Evolutionary conservation across 2,329 filamentous ascomycete genomes (phyloP).

Genomic region (Sporothrix schenckii): DNA sequence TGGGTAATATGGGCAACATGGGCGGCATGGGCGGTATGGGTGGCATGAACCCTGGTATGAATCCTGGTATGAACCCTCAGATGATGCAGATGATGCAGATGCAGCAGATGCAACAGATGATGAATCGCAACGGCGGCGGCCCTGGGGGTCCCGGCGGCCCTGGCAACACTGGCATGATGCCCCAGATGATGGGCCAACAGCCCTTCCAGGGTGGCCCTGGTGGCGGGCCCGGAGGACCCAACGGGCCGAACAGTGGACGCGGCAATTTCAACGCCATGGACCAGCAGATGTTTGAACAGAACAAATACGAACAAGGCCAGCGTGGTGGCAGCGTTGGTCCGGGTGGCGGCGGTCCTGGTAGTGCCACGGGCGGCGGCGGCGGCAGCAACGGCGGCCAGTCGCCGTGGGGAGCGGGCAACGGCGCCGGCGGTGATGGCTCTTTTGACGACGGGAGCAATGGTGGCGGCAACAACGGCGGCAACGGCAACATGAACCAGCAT

Average conservation of each 20-base stretch:
- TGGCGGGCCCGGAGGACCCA: slow-evolving; percentile 12
- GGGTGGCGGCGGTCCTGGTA: slow-evolving; percentile 36
- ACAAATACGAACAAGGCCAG: slow-evolving; percentile 71
- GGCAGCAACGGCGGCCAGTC: slow-evolving; percentile 38
- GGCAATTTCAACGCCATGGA: slow-evolving; percentile 67
- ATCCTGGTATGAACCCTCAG: slow-evolving; percentile 64
- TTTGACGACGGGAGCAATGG: slow-evolving; percentile 72
- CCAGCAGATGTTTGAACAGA: slow-evolving; percentile 74
- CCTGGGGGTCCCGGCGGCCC: slow-evolving; percentile 37
- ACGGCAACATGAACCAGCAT: slow-evolving; percentile 42
- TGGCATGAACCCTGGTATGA: slow-evolving; percentile 40
- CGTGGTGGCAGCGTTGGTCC: slow-evolving; percentile 45
- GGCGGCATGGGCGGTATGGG: slow-evolving; percentile 61
- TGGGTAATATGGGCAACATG: slow-evolving; percentile 37
- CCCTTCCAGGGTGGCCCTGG: slow-evolving; percentile 30
- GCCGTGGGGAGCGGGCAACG: slow-evolving; percentile 37
- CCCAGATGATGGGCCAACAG: slow-evolving; percentile 52
- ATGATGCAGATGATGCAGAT: slow-evolving; percentile 79
- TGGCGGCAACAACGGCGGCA: slow-evolving; percentile 51
- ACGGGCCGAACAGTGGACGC: slow-evolving; percentile 37
- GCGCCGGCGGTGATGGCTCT: slow-evolving; percentile 65
- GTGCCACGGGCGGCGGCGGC: slow-evolving; percentile 40
- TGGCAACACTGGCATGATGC: slow-evolving; percentile 57
- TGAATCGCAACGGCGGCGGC: slow-evolving; percentile 46
- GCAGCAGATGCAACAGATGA: slow-evolving; percentile 60